Percentiles rank a stretch among this genome's conserved stretches.
These are phyloP conservation scores for Cyclotella sp. DNA, from an alignment of 108 stramenopile genomes.

Conservation along the genomic window DNA sequence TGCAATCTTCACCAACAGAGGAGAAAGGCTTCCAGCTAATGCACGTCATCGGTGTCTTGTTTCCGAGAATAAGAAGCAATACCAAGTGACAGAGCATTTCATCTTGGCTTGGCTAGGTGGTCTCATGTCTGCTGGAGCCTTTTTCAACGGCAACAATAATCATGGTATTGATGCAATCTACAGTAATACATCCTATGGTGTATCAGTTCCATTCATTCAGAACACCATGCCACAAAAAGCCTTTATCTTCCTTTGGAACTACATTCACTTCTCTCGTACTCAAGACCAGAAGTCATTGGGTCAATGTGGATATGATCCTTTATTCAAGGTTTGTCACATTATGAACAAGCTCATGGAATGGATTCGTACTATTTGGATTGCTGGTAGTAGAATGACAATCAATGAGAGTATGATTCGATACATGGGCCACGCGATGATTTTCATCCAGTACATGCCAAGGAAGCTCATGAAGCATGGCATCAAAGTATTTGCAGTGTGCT, in stretches of 20 bases:
- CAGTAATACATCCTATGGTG: constrained; percentile 1
- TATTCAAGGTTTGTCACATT: constrained; percentile 11
- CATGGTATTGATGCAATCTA: neutral
- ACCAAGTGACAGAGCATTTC: neutral
- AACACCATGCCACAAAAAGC: constrained; percentile 14
- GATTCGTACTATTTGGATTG: constrained; percentile 3
- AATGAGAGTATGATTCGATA: constrained; percentile 35
- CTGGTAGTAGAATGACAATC: constrained; percentile 8
- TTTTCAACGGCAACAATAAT: neutral
- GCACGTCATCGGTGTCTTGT: neutral
- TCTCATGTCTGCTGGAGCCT: neutral
- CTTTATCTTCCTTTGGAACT: neutral
- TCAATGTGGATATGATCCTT: constrained; percentile 1
- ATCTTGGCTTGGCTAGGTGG: constrained; percentile 2
- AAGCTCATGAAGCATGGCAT: constrained; percentile 33
- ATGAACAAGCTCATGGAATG: constrained; percentile 11
- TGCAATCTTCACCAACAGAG: neutral
- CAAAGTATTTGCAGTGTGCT: constrained; percentile 26
- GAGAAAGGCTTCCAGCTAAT: neutral
- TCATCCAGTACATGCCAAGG: constrained; percentile 24
- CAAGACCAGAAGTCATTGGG: neutral
- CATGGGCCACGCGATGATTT: constrained; percentile 17
- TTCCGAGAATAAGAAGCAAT: neutral
- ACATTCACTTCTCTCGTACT: constrained; percentile 20
- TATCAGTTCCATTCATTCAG: constrained; percentile 20